Percentiles rank a stretch among this genome's conserved stretches.
phyloP scores from a whole-genome alignment of 2,329 filamentous ascomycete species.

The Neofusicoccum laricinum region DNA sequence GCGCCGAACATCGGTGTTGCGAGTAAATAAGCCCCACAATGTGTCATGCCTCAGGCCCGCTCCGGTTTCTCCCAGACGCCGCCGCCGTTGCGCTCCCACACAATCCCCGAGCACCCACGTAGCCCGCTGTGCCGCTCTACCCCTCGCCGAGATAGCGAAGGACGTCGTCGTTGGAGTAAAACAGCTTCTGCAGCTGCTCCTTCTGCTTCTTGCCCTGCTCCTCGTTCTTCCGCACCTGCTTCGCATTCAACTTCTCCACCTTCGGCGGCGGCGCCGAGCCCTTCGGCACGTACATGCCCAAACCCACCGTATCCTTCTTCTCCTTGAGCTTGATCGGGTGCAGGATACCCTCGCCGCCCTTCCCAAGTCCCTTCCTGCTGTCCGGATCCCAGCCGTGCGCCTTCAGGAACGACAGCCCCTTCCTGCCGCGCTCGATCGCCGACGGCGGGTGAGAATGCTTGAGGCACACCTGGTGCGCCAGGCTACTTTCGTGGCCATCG shows the following conservation, averaged over 20 bases:
- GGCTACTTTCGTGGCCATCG: conserved; percentile 56
- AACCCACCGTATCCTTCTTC: conserved; percentile 73
- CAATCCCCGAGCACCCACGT: not conserved
- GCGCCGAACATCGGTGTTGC: not conserved
- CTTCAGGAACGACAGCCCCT: conserved; percentile 65
- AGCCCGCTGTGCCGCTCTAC: not conserved
- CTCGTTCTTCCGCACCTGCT: conserved; percentile 61
- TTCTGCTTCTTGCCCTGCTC: conserved; percentile 60
- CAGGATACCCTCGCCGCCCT: conserved; percentile 64
- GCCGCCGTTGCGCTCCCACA: not conserved
- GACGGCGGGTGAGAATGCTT: conserved; percentile 70
- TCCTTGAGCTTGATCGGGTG: conserved; percentile 69
- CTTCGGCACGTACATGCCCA: conserved; percentile 56
- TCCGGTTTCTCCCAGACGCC: not conserved
- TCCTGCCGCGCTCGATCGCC: conserved; percentile 65
- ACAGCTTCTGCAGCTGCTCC: conserved; percentile 64
- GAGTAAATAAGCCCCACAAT: too few relatives aligned
- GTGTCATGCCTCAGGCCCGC: too few relatives aligned
- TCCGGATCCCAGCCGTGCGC: conserved; percentile 75
- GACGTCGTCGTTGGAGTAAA: conserved; percentile 73
- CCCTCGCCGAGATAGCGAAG: conserved; percentile 64
- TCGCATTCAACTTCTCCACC: conserved; percentile 27
- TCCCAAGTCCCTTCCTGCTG: conserved; percentile 68
- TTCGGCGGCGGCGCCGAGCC: conserved; percentile 30
- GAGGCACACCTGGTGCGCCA: conserved; percentile 70